Evolutionary conservation across 768 basidiomycete genomes (phyloP), one percentile per base, ranked within the genome.

Genomic region (Lentinula edodes): DNA sequence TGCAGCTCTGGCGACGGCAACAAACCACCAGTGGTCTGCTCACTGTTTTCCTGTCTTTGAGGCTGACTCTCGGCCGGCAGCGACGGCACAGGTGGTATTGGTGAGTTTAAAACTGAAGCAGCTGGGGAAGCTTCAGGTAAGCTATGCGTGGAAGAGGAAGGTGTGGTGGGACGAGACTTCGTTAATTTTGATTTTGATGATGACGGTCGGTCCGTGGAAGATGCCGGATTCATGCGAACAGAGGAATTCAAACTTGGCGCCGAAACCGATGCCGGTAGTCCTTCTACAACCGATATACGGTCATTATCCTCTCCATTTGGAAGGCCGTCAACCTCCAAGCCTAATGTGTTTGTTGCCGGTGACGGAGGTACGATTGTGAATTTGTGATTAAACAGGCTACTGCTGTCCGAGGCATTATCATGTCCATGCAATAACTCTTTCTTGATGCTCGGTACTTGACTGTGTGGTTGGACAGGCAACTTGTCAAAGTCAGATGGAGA

Each of bases 391-490:
- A 52, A 15, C 4, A 56, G 9, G 41, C 59, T 60, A 41, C 59
- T 52, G 39, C 13, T 52, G 16, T 60, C 59, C 5, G 34, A 36
- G 16, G 48, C 32, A 59, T 59, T 59, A 34, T 51, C 58, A 10
- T 60, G 58, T 39, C 45, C 45, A 34, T 58, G 42, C 2, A 45
- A 6, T 13, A 35, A 23, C 34, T 48, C 36, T 28, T 50, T 34
- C 34, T 60, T 60, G 48, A 60, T 60, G 42, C 59, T 60, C 16
- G 59, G 59, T 9, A 51, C 59, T 41, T 51, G 39, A 60, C 51
- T 60, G 3, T 42, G 28, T 52, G 59, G 39, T 38, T 60, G 18
- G 20, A 42, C 13, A 38, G 34, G 7, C 46, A 60, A 28, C 7
- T 38, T 41, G 12, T 38, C 58, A 23, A 59, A 41, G 15, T 50